A percentile compares a stretch with the other conserved stretches of the same genome.
Evolutionary conservation across 2,329 filamentous ascomycete species (phyloP).

Genomic region (Fusarium gaditjirri): DNA sequence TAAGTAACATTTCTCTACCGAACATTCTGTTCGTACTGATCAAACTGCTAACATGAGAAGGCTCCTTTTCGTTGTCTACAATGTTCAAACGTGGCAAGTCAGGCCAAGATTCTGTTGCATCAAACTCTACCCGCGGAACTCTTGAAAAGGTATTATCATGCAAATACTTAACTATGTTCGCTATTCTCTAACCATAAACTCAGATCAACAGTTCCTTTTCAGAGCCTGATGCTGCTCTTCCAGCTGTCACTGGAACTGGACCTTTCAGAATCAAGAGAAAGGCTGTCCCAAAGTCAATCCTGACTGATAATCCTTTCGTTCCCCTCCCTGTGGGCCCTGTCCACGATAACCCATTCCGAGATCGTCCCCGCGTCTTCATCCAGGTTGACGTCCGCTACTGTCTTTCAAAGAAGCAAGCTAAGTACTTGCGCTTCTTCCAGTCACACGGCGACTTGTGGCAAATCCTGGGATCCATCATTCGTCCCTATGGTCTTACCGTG

Average conservation of each 20-base stretch:
- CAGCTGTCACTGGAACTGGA: not conserved
- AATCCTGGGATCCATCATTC: slow-evolving; percentile 70
- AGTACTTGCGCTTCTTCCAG: slow-evolving; percentile 75
- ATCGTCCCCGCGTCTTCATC: slow-evolving; percentile 54
- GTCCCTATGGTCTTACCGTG: slow-evolving; percentile 72
- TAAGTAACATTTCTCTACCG: not conserved
- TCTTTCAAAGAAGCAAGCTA: slow-evolving; percentile 52
- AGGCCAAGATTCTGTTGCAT: not conserved
- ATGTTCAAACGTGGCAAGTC: not conserved
- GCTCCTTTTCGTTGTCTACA: slow-evolving; percentile 10
- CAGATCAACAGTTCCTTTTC: not conserved
- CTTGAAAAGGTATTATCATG: not conserved
- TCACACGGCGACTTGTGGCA: slow-evolving; percentile 79
- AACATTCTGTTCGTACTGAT: not conserved
- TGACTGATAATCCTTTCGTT: not conserved
- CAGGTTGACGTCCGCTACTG: slow-evolving; percentile 77
- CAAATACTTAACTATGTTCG: too few relatives aligned
- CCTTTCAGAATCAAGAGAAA: not conserved
- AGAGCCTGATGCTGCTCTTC: not conserved
- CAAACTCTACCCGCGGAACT: not conserved
- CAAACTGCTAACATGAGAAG: not conserved
- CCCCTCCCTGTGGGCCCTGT: not conserved
- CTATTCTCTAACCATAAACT: not conserved
- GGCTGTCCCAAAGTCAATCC: not conserved
- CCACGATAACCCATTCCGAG: slow-evolving; percentile 44